A percentile compares a stretch with the other conserved stretches of the same genome.
These are phyloP conservation scores for Fusarium temperatum DNA, from an alignment of 2,329 filamentous ascomycete species.

Conservation along the genomic window DNA sequence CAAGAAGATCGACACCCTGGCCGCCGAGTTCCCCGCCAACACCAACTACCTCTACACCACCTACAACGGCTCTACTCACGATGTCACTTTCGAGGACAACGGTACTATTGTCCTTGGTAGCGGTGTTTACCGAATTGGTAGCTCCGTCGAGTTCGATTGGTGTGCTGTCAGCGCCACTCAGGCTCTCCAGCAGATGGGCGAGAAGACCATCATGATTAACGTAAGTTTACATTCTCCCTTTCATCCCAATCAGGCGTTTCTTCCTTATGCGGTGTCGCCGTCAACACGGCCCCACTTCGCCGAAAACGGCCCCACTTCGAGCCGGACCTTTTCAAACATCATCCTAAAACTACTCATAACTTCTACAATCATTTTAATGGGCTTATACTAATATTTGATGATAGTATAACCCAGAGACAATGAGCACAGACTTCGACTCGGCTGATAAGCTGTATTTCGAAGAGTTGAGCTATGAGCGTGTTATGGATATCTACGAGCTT, in stretches of 20 bases:
- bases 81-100: slow-evolving; percentile 92
- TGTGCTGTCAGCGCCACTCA: slow-evolving; percentile 91
- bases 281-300: too few species aligned
- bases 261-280: too few species aligned
- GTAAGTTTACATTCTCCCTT: too few species aligned
- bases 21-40: slow-evolving; percentile 93
- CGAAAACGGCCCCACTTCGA: too few species aligned
- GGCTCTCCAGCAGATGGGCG: slow-evolving; percentile 83
- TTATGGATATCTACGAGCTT: slow-evolving; percentile 98
- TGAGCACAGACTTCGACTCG: slow-evolving; percentile 84
- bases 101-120: slow-evolving; percentile 89
- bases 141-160: slow-evolving; percentile 99
- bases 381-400: too few species aligned
- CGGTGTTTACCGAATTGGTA: slow-evolving; percentile 97
- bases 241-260: too few species aligned
- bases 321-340: too few species aligned
- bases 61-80: slow-evolving; percentile 94
- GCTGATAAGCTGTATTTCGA: slow-evolving; percentile 97
- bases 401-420: slow-evolving; percentile 80
- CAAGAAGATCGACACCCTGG: slow-evolving; percentile 97
- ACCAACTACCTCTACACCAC: slow-evolving; percentile 98
- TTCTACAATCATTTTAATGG: too few species aligned
- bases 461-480: slow-evolving; percentile 94
- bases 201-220: slow-evolving; percentile 99
- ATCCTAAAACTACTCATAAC: too few species aligned